These are phyloP conservation scores for Aspergillus bridgeri DNA, from an alignment of 495 filamentous ascomycete genomes.

Conservation along the genomic window DNA sequence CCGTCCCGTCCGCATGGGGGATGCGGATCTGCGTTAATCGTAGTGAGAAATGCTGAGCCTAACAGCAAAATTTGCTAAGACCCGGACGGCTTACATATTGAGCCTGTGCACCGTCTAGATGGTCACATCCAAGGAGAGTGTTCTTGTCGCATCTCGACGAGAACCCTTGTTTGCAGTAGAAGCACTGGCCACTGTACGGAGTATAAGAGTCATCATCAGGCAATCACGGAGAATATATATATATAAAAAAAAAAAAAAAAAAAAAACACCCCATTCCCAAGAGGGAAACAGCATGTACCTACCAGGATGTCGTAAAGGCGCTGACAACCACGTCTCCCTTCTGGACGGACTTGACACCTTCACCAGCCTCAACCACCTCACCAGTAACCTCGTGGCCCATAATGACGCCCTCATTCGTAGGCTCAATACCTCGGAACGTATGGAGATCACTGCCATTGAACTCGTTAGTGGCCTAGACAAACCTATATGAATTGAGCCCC, in stretches of 20 bases:
- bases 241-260: no score
- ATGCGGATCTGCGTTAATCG: constrained; percentile 57
- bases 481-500: neutral
- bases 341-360: constrained; percentile 62
- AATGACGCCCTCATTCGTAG: constrained; percentile 59
- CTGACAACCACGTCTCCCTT: constrained; percentile 76
- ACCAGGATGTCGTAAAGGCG: constrained; percentile 88
- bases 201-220: neutral
- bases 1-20: constrained; percentile 79
- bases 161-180: constrained; percentile 81
- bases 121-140: constrained; percentile 68
- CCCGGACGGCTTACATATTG: constrained; percentile 57
- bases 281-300: constrained; percentile 26
- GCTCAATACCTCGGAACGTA: constrained; percentile 79
- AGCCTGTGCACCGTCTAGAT: constrained; percentile 83
- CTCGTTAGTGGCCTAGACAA: neutral
- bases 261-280: neutral
- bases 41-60: neutral
- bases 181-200: constrained; percentile 65
- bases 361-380: constrained; percentile 63
- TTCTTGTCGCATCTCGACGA: constrained; percentile 79
- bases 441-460: constrained; percentile 70
- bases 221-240: no score
- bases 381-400: constrained; percentile 81
- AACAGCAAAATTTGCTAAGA: neutral